Conservation (phyloP, 2,329 filamentous ascomycete species). For the Hymenoscyphus linearis region DNA sequence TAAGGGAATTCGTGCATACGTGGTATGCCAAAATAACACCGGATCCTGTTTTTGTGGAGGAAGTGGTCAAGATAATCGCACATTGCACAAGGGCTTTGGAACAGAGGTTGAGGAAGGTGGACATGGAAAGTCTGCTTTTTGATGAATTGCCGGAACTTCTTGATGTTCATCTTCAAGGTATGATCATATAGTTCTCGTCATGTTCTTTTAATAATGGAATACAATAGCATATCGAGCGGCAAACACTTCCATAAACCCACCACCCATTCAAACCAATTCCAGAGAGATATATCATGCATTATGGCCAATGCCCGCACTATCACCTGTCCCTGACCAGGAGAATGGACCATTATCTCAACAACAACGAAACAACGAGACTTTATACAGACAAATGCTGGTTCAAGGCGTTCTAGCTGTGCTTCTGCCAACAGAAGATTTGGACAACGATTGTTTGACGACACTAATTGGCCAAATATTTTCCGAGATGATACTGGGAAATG, state of each 20-base stretch:
- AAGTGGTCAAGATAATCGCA: slow-evolving; percentile 84
- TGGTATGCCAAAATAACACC: slow-evolving; percentile 94
- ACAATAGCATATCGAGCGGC: slow-evolving; percentile 66
- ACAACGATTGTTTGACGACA: slow-evolving; percentile 78
- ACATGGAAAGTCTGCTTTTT: slow-evolving; percentile 75
- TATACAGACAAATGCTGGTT: slow-evolving; percentile 84
- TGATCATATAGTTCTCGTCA: slow-evolving; percentile 18
- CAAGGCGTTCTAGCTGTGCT: slow-evolving; percentile 76
- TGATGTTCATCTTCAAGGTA: slow-evolving; percentile 75
- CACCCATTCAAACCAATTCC: slow-evolving; percentile 55
- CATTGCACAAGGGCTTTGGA: slow-evolving; percentile 87
- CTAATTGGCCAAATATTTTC: slow-evolving; percentile 84
- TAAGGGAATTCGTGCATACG: slow-evolving; percentile 83
- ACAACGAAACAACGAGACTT: slow-evolving; percentile 71
- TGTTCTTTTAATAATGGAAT: slow-evolving; percentile 9
- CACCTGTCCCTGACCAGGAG: slow-evolving; percentile 60
- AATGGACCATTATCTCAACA: slow-evolving; percentile 43
- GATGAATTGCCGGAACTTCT: slow-evolving; percentile 84
- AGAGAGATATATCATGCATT: slow-evolving; percentile 78
- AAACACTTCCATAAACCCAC: slow-evolving; percentile 50
- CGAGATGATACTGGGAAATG: slow-evolving; percentile 81
- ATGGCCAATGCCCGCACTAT: slow-evolving; percentile 73
- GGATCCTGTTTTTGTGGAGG: slow-evolving; percentile 80
- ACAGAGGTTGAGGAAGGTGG: slow-evolving; percentile 74
- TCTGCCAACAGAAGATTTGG: slow-evolving; percentile 85